phyloP scores from a whole-genome alignment of 1,284 basidiomycete genomes.

The Fomitopsis schrenkii region DNA sequence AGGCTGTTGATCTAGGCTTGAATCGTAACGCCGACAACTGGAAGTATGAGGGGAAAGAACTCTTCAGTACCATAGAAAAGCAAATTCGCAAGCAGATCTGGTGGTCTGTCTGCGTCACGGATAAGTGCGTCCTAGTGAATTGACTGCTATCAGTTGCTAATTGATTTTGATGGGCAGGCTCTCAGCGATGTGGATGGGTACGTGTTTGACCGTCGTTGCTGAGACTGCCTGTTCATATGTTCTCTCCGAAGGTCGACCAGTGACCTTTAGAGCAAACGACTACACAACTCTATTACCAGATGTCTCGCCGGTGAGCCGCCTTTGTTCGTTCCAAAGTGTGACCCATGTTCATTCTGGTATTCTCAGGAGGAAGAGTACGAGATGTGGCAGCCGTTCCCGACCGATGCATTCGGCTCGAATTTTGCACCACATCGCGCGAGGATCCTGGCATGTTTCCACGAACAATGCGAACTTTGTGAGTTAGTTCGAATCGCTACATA shows the following conservation, averaged over 20 bases:
- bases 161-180: conserved; percentile 12
- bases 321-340: neutral
- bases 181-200: conserved; percentile 28
- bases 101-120: conserved; percentile 76
- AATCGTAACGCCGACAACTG: conserved; percentile 79
- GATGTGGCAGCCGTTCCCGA: conserved; percentile 48
- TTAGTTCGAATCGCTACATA: conserved; percentile 8
- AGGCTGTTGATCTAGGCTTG: conserved; percentile 83
- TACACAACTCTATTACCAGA: conserved; percentile 15
- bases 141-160: conserved; percentile 3
- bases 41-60: conserved; percentile 54
- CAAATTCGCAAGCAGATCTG: conserved; percentile 78
- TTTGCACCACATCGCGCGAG: conserved; percentile 44
- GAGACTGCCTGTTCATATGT: neutral
- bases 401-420: conserved; percentile 34
- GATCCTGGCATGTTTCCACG: conserved; percentile 57
- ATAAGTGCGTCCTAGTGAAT: conserved; percentile 38
- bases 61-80: conserved; percentile 75
- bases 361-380: conserved; percentile 61
- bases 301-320: conserved; percentile 6
- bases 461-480: conserved; percentile 58
- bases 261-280: conserved; percentile 22
- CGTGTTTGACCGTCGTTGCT: neutral
- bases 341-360: neutral
- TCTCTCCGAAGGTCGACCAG: conserved; percentile 10